Evolutionary conservation across 805 yeast species (phyloP), one percentile per base, ranked within the genome.

Genomic region (Saturnispora diversa): DNA sequence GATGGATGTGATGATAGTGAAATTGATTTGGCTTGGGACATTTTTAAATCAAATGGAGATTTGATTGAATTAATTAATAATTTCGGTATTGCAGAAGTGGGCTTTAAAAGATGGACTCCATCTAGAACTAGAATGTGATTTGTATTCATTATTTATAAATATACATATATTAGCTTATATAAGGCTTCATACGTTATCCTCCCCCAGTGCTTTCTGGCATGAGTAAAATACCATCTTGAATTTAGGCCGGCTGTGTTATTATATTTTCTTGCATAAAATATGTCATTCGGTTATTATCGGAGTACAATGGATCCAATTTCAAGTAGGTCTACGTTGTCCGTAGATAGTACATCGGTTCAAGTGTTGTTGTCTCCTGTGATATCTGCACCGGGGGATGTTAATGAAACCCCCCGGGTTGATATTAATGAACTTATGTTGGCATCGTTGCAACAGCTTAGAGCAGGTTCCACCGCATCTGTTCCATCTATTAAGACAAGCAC

Each of bases 81-180:
- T 16, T 51, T 73, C 58, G 63, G 60, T 31, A 68, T 88, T 1
- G 70, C 74, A 24, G 95, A 87, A 51, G 64, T 85, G 2, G 62
- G 80, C 3, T 77, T 81, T 56, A 73, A 74, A 51, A 70, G 97
- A 48, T 90, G 96, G 95, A 71, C 83, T 0, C 90, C 97, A 5
- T 77, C 82, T 44, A 71, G 82, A 50, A 84, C 85, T 46, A 69
- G 97, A 51, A 95, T 85, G 54, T 88, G 55, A 52, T n/a, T n/a
- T n/a, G n/a, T n/a, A n/a, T n/a, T n/a, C n/a, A n/a, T n/a, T n/a
- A n/a, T n/a, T n/a, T n/a, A 20, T 12, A 27, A 13, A 27, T 27
- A 27, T 27, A 27, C 15, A 11, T 20, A 17, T 26, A 25, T 40
- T n/a, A n/a, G n/a, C n/a, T n/a, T n/a, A n/a, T n/a, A n/a, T n/a